Percentiles rank a stretch among this genome's conserved stretches.
Evolutionary conservation across 1,284 basidiomycete genomes (phyloP).

Genomic region (Blastosporella zonata): DNA sequence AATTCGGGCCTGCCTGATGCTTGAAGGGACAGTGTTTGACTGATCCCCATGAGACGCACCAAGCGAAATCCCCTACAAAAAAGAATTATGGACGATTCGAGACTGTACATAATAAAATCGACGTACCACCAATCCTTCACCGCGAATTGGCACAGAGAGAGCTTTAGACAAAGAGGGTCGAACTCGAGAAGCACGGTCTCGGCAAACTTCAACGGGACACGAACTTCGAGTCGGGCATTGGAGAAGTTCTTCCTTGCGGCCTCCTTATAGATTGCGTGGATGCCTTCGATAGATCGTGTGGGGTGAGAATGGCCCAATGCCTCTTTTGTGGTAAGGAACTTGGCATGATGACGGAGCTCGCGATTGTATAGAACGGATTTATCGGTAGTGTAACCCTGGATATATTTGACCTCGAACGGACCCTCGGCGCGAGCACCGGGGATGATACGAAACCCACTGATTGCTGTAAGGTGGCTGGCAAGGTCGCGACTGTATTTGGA

Average conservation of each 20-base stretch:
- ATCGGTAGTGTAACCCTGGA: constrained; percentile 30
- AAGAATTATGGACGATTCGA: not conserved
- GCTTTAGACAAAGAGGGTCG: not conserved
- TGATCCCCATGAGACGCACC: constrained; percentile 15
- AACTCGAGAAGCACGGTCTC: constrained; percentile 11
- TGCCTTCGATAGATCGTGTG: constrained; percentile 7
- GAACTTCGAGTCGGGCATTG: constrained; percentile 23
- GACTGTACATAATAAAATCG: not conserved
- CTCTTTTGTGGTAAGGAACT: constrained; percentile 20
- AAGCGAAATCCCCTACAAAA: constrained; percentile 16
- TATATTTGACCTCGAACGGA: constrained; percentile 15
- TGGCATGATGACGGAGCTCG: constrained; percentile 20
- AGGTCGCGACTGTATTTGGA: constrained; percentile 3
- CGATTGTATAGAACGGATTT: constrained; percentile 23
- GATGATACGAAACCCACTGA: constrained; percentile 2
- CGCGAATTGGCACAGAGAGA: constrained; percentile 2
- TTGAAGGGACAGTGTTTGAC: constrained; percentile 15
- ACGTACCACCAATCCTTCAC: constrained; percentile 10
- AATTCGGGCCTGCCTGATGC: not conserved
- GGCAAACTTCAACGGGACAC: constrained; percentile 21
- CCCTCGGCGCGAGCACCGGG: constrained; percentile 12
- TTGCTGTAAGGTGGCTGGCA: constrained; percentile 3
- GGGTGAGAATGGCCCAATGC: constrained; percentile 13
- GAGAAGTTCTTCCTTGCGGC: constrained; percentile 14
- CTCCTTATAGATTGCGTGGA: constrained; percentile 19